A percentile compares a stretch with the other conserved stretches of the same genome.
Evolutionary conservation across 805 yeast genomes (phyloP).

Genomic region (Candida sanyiensis): DNA sequence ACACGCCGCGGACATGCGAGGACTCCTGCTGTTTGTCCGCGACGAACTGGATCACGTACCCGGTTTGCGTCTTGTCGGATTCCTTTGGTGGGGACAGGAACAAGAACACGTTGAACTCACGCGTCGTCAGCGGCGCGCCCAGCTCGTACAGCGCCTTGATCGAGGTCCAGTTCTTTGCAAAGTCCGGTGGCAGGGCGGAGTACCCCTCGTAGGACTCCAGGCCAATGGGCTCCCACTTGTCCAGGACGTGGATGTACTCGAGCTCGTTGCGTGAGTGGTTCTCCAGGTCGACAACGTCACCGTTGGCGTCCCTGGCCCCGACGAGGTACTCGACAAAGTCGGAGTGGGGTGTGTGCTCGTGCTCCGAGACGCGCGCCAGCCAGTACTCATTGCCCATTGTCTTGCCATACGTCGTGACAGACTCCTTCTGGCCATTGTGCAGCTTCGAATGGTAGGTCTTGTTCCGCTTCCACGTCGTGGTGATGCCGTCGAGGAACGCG

Average conservation of each 20-base stretch:
- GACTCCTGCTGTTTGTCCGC: conserved; percentile 23
- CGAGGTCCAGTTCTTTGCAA: conserved; percentile 24
- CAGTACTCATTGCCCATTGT: conserved; percentile 28
- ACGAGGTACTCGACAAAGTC: conserved; percentile 25
- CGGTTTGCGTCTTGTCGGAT: conserved; percentile 15
- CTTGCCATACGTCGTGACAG: conserved; percentile 30
- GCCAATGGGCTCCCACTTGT: conserved; percentile 22
- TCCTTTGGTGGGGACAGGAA: conserved; percentile 23
- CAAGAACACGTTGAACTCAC: conserved; percentile 34
- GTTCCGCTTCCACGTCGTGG: conserved; percentile 28
- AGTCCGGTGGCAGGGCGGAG: conserved; percentile 5
- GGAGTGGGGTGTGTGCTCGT: conserved; percentile 21
- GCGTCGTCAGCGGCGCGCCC: conserved; percentile 31
- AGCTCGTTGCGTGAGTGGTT: conserved; percentile 30
- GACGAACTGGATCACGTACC: conserved; percentile 31
- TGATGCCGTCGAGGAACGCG: conserved; percentile 20
- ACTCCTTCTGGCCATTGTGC: conserved; percentile 22
- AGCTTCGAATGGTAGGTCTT: conserved; percentile 27
- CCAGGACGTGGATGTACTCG: conserved; percentile 31
- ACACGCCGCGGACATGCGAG: conserved; percentile 28
- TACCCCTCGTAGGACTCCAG: conserved; percentile 20
- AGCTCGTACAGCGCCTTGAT: conserved; percentile 32
- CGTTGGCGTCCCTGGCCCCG: conserved; percentile 24
- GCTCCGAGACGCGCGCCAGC: conserved; percentile 29
- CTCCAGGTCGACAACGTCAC: conserved; percentile 22